phyloP scores from a whole-genome alignment of 345 rosid genomes.

The Ceriops decandra region DNA sequence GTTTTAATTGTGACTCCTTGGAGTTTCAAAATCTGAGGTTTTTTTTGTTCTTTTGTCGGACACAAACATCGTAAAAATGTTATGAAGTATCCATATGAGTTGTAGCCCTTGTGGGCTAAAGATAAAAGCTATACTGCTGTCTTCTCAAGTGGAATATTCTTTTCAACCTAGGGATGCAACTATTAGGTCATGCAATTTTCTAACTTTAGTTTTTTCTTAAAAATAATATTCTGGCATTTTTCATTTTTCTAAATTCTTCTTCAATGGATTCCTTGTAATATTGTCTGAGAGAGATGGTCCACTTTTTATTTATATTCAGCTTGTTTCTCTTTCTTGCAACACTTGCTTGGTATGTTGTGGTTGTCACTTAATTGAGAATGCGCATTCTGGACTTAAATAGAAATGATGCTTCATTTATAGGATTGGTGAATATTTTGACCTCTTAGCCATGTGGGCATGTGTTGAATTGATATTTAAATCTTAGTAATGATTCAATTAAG shows the following conservation, averaged over 20 bases:
- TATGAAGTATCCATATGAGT: background rate
- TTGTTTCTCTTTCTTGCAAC: background rate
- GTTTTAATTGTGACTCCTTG: background rate
- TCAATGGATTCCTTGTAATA: background rate
- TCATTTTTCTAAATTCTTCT: background rate
- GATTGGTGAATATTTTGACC: background rate
- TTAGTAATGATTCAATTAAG: background rate
- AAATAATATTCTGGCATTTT: background rate
- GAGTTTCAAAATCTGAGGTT: background rate
- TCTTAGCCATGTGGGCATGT: background rate
- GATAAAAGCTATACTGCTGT: background rate
- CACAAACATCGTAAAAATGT: background rate
- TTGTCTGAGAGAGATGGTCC: background rate
- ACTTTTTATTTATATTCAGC: background rate
- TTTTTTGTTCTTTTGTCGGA: background rate
- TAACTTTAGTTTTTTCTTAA: too few species aligned
- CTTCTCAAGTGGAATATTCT: too few species aligned
- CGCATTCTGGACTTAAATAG: background rate
- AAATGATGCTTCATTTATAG: background rate
- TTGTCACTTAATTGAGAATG: background rate
- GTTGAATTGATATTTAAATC: background rate
- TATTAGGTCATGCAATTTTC: too few species aligned
- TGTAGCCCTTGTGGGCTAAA: slow-evolving; percentile 2
- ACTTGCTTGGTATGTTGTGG: background rate
- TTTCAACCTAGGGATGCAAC: too few species aligned